Evolutionary conservation across 352 stramenopile species (phyloP).

Genomic region (Phytophthora podocarpi): DNA sequence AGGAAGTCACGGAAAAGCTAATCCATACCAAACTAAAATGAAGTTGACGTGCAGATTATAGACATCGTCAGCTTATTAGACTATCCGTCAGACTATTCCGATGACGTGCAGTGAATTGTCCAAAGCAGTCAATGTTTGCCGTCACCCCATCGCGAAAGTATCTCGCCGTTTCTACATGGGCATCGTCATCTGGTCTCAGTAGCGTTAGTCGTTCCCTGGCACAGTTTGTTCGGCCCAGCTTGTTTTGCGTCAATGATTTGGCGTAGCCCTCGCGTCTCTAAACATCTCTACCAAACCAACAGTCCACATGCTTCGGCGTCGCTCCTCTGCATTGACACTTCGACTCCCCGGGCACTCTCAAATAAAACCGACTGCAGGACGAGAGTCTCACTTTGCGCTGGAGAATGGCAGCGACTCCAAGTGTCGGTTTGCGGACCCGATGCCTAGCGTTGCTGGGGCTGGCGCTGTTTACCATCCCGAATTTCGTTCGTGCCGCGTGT

Average conservation of each 20-base stretch:
- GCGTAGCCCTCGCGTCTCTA: background rate
- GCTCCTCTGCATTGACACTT: constrained; percentile 23
- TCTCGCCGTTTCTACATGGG: background rate
- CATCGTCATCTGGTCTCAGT: constrained; percentile 23
- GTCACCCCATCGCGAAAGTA: constrained; percentile 8
- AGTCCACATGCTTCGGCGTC: background rate
- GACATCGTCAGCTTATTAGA: background rate
- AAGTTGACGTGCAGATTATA: too few species aligned
- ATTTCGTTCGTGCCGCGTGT: constrained; percentile 16
- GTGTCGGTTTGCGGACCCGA: background rate
- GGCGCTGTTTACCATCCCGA: constrained; percentile 1
- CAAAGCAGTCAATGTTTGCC: too few species aligned
- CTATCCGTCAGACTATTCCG: background rate
- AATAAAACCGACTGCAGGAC: too few species aligned
- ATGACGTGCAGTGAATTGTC: constrained; percentile 1
- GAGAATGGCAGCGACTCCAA: constrained; percentile 14
- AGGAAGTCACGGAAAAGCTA: too few species aligned
- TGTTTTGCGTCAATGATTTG: constrained; percentile 36
- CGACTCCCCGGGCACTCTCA: too few species aligned
- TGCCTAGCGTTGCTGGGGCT: constrained; percentile 5
- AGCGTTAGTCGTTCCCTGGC: constrained; percentile 9
- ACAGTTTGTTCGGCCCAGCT: constrained; percentile 20
- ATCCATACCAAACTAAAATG: too few species aligned
- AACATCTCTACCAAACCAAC: background rate
- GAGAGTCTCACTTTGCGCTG: constrained; percentile 16